These are phyloP conservation scores for Mycena amicta DNA, from an alignment of 768 basidiomycete genomes.

Conservation along the genomic window DNA sequence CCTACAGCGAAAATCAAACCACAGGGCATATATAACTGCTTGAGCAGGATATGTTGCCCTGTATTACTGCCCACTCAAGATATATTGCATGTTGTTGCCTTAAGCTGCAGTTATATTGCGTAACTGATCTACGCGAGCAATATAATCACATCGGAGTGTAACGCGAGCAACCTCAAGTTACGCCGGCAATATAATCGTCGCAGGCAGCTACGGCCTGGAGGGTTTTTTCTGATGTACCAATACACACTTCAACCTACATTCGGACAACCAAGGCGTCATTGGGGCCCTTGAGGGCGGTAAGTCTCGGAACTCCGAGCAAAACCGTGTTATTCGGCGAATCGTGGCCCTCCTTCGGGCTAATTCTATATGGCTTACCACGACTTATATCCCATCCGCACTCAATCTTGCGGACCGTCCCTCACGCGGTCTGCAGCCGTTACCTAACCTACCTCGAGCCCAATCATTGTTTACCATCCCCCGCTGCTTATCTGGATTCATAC, in stretches of 20 bases:
- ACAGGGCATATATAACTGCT: neutral
- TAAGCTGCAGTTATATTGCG: neutral
- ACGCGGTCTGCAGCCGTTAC: neutral
- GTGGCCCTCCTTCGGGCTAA: conserved; percentile 24
- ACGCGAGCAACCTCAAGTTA: neutral
- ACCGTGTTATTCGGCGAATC: conserved; percentile 29
- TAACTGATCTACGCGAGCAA: neutral
- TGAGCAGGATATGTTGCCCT: neutral
- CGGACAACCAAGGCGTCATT: conserved; percentile 35
- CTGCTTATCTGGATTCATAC: conserved; percentile 31
- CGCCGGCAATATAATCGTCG: neutral
- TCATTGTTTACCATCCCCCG: neutral
- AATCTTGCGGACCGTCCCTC: conserved; percentile 25
- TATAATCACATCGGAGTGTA: neutral
- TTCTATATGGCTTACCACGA: conserved; percentile 27
- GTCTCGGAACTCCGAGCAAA: conserved; percentile 33
- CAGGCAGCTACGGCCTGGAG: neutral
- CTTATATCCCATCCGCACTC: conserved; percentile 27
- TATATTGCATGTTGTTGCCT: neutral
- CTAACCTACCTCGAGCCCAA: neutral
- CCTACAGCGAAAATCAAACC: too few relatives aligned
- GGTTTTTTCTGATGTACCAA: neutral
- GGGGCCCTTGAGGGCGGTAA: conserved; percentile 28
- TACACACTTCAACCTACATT: conserved; percentile 30
- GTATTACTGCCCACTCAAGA: neutral